Evolutionary conservation across 1,139 yeast species (phyloP).

Genomic region (Taphrina betulina): DNA sequence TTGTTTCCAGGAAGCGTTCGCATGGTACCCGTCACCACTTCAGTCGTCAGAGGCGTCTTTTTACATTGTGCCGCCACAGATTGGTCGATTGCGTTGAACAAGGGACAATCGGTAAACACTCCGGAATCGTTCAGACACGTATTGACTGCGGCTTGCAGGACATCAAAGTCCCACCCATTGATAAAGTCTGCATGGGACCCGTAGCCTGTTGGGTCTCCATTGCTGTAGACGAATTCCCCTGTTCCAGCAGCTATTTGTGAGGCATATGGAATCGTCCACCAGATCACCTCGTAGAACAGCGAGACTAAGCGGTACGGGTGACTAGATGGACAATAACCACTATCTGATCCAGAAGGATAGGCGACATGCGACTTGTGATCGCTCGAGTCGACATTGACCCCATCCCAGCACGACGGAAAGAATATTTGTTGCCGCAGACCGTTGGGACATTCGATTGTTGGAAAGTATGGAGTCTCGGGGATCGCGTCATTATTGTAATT

Average conservation of each 20-base stretch:
- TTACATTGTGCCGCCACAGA: constrained; percentile 15
- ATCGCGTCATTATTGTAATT: constrained; percentile 24
- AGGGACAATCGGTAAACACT: constrained; percentile 33
- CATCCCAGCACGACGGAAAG: constrained; percentile 36
- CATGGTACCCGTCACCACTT: constrained; percentile 28
- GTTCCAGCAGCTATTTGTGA: constrained; percentile 14
- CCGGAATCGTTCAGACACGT: constrained; percentile 32
- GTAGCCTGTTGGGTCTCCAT: constrained; percentile 35
- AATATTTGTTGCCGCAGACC: constrained; percentile 34
- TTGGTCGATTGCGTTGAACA: constrained; percentile 15
- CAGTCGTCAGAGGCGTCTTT: constrained; percentile 14
- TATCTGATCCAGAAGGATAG: constrained; percentile 24
- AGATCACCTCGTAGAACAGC: constrained; percentile 33
- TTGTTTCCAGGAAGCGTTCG: constrained; percentile 29
- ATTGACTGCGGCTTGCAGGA: constrained; percentile 32
- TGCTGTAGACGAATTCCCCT: constrained; percentile 29
- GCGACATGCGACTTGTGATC: constrained; percentile 35
- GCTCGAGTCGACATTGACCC: constrained; percentile 32
- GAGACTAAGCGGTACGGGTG: constrained; percentile 29
- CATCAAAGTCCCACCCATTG: constrained; percentile 34
- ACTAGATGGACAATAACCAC: constrained; percentile 33
- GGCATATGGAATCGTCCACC: constrained; percentile 19
- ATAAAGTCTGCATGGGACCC: constrained; percentile 35
- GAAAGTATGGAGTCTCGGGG: constrained; percentile 29
- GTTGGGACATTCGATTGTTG: constrained; percentile 29